Evolutionary conservation across 176 grass and related monocot genomes (phyloP).

Genomic region (Aegilops umbellulata): DNA sequence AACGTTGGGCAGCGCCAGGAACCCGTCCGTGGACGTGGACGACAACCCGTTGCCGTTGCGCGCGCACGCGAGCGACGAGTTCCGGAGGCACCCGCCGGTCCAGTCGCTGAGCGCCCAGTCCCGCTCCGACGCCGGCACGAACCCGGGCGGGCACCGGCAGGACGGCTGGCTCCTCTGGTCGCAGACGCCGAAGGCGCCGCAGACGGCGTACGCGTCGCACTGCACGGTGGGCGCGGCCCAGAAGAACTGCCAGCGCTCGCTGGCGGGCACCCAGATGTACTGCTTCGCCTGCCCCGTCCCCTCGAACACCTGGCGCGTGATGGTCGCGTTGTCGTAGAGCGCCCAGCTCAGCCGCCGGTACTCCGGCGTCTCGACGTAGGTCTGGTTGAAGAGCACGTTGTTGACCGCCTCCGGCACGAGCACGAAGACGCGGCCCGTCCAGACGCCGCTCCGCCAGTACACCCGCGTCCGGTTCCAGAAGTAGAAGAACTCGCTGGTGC

Average conservation of each 20-base stretch:
- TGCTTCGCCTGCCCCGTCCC: slow-evolving; percentile 33
- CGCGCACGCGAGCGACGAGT: neutral
- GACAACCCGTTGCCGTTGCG: neutral
- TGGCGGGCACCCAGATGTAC: slow-evolving; percentile 16
- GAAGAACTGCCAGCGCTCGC: slow-evolving; percentile 26
- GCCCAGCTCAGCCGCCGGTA: slow-evolving; percentile 21
- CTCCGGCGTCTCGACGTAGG: slow-evolving; percentile 29
- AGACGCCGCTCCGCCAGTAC: slow-evolving; percentile 46
- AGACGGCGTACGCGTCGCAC: slow-evolving; percentile 36
- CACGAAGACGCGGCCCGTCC: slow-evolving; percentile 27
- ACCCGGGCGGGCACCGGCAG: slow-evolving; percentile 32
- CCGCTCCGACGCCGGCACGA: neutral
- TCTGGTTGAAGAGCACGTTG: slow-evolving; percentile 49
- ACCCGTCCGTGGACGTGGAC: neutral
- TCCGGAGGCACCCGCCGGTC: slow-evolving; percentile 10
- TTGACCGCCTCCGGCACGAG: slow-evolving; percentile 25
- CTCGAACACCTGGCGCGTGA: slow-evolving; percentile 45
- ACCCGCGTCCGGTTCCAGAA: slow-evolving; percentile 17
- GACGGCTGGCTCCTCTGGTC: slow-evolving; percentile 20
- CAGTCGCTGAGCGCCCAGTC: slow-evolving; percentile 35
- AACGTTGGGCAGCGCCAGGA: neutral
- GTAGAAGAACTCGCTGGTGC: slow-evolving; percentile 33
- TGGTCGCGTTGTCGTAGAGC: slow-evolving; percentile 41
- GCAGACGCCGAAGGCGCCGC: slow-evolving; percentile 27
- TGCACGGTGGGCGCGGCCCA: slow-evolving; percentile 30